Conservation (phyloP, 129 eudicot genomes). For the Helianthus tuberosus region DNA sequence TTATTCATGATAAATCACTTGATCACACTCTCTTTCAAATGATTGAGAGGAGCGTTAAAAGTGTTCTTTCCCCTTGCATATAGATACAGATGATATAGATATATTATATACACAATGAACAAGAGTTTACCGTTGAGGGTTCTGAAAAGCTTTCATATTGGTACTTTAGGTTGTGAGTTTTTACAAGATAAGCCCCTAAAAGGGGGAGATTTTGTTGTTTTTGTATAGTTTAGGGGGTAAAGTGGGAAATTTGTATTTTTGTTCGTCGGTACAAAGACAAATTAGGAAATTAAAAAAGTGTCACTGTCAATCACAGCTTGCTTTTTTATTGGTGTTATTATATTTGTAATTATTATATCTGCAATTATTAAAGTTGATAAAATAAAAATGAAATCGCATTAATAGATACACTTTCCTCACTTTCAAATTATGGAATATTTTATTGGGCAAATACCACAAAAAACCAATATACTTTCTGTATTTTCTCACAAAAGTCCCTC, state of each 20-base stretch:
- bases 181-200: background rate
- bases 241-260: background rate
- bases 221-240: constrained; percentile 13
- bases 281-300: constrained; percentile 14
- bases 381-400: constrained; percentile 11
- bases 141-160: background rate
- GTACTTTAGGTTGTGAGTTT: background rate
- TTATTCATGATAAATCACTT: constrained; percentile 2
- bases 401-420: constrained; percentile 10
- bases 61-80: background rate
- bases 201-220: background rate
- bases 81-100: background rate
- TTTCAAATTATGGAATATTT: constrained; percentile 7
- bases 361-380: constrained; percentile 27
- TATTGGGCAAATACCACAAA: no score
- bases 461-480: no score
- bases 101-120: constrained; percentile 8
- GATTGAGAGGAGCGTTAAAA: constrained; percentile 26
- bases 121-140: constrained; percentile 37
- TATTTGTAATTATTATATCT: constrained; percentile 23
- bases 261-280: constrained; percentile 24
- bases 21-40: constrained; percentile 16
- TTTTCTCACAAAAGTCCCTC: no score
- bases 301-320: constrained; percentile 33
- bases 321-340: constrained; percentile 24